Evolutionary conservation across 768 basidiomycete species (phyloP).

Genomic region (Chiua virens): DNA sequence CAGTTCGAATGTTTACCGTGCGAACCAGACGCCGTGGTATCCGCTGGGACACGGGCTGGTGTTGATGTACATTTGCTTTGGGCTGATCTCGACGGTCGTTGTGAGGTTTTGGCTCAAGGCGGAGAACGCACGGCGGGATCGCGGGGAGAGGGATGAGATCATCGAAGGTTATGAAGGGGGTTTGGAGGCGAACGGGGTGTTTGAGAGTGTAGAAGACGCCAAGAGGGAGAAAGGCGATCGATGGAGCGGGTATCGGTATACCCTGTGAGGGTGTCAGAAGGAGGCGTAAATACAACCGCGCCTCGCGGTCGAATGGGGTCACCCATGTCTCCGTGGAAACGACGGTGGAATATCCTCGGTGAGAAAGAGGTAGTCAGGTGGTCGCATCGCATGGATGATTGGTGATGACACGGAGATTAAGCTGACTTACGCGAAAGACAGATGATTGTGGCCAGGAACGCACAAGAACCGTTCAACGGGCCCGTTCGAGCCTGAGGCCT

Average conservation of each 20-base stretch:
- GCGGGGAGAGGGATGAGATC: constrained; percentile 68
- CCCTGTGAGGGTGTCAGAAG: constrained; percentile 36
- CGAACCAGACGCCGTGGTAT: constrained; percentile 67
- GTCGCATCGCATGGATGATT: neutral
- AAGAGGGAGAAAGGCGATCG: constrained; percentile 69
- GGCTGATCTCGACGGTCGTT: constrained; percentile 46
- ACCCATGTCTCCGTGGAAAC: too few relatives aligned
- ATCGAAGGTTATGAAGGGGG: constrained; percentile 42
- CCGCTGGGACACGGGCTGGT: constrained; percentile 61
- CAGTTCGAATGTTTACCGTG: constrained; percentile 75
- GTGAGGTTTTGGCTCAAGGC: constrained; percentile 45
- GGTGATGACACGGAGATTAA: constrained; percentile 1
- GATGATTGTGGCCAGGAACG: too few relatives aligned
- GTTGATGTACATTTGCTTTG: constrained; percentile 69
- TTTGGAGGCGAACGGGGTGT: constrained; percentile 55
- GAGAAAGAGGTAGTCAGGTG: neutral
- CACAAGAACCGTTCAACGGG: too few relatives aligned
- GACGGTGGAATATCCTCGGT: too few relatives aligned
- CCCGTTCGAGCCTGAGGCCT: too few relatives aligned
- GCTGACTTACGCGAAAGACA: too few relatives aligned
- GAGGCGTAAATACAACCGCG: neutral
- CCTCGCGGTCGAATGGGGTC: neutral
- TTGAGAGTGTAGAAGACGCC: constrained; percentile 58
- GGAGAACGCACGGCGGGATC: constrained; percentile 66
- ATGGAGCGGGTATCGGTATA: constrained; percentile 79